A percentile compares a stretch with the other conserved stretches of the same genome.
phyloP scores from a whole-genome alignment of 768 basidiomycete species.

The Boletus tylopilopsis region DNA sequence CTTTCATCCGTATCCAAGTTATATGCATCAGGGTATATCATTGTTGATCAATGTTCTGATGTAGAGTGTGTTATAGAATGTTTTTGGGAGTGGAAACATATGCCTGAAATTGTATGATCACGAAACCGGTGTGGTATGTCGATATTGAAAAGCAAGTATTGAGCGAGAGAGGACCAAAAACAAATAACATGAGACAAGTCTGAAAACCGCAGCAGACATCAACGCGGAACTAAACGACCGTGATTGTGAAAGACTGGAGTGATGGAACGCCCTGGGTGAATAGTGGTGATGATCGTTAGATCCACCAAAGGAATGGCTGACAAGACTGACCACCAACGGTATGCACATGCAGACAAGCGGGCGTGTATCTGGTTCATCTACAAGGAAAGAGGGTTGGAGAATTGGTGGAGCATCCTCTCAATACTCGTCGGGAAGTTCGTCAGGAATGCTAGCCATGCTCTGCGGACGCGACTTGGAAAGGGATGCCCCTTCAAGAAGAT shows the following conservation, averaged over 20 bases:
- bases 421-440: slow-evolving; percentile 54
- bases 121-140: slow-evolving; percentile 1
- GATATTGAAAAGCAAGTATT: slow-evolving; percentile 6
- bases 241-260: slow-evolving; percentile 26
- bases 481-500: slow-evolving; percentile 48
- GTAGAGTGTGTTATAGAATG: slow-evolving; percentile 12
- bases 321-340: slow-evolving; percentile 15
- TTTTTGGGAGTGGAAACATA: slow-evolving; percentile 3
- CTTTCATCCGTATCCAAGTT: neutral
- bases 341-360: slow-evolving; percentile 25
- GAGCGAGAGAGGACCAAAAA: slow-evolving; percentile 15
- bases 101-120: slow-evolving; percentile 7
- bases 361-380: slow-evolving; percentile 22
- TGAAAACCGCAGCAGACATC: slow-evolving; percentile 21
- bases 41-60: slow-evolving; percentile 8
- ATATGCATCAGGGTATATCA: slow-evolving; percentile 15
- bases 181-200: slow-evolving; percentile 14
- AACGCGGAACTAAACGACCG: slow-evolving; percentile 32
- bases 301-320: neutral
- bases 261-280: slow-evolving; percentile 8
- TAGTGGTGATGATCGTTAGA: neutral
- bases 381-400: slow-evolving; percentile 13
- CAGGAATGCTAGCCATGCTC: slow-evolving; percentile 49
- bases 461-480: slow-evolving; percentile 39
- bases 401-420: slow-evolving; percentile 23